Conservation (phyloP, 495 filamentous ascomycete species). For the Talaromyces nanjingensis region DNA sequence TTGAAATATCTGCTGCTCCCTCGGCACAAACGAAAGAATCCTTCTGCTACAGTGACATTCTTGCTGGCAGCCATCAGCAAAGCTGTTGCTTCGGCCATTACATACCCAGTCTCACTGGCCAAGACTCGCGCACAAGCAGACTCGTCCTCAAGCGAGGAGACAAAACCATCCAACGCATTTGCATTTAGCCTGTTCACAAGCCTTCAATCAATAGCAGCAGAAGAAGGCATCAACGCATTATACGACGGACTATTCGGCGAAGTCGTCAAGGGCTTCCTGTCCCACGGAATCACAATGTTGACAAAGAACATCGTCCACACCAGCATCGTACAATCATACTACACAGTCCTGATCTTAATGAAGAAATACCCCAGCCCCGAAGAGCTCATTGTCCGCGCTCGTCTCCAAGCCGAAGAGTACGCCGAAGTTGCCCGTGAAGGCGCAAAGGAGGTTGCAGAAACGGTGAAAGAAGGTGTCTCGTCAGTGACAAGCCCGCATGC, state of each 20-base stretch:
- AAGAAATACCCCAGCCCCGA: conserved; percentile 39
- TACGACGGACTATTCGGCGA: conserved; percentile 76
- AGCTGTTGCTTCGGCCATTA: conserved; percentile 67
- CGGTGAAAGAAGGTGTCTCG: conserved; percentile 22
- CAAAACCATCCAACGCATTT: neutral
- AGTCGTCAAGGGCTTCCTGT: conserved; percentile 77
- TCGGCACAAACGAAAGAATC: conserved; percentile 41
- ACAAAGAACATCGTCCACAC: conserved; percentile 76
- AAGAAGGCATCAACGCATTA: conserved; percentile 61
- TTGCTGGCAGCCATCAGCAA: conserved; percentile 78
- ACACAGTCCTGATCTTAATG: conserved; percentile 29
- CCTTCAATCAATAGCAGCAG: conserved; percentile 54
- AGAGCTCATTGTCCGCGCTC: conserved; percentile 34
- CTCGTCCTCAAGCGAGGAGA: conserved; percentile 12
- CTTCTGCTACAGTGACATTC: conserved; percentile 52
- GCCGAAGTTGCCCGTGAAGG: conserved; percentile 36
- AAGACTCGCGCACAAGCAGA: conserved; percentile 66
- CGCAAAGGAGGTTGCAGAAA: conserved; percentile 31
- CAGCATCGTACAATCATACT: conserved; percentile 66
- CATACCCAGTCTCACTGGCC: conserved; percentile 81
- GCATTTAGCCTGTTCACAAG: conserved; percentile 34
- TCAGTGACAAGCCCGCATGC: conserved; percentile 21
- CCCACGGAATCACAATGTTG: conserved; percentile 84
- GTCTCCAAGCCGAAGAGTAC: conserved; percentile 38
- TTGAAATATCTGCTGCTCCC: conserved; percentile 55